Percentiles rank a stretch among this genome's conserved stretches.
Conservation (phyloP, 2,329 filamentous ascomycete genomes). For the Phyllosticta citribraziliensis region DNA sequence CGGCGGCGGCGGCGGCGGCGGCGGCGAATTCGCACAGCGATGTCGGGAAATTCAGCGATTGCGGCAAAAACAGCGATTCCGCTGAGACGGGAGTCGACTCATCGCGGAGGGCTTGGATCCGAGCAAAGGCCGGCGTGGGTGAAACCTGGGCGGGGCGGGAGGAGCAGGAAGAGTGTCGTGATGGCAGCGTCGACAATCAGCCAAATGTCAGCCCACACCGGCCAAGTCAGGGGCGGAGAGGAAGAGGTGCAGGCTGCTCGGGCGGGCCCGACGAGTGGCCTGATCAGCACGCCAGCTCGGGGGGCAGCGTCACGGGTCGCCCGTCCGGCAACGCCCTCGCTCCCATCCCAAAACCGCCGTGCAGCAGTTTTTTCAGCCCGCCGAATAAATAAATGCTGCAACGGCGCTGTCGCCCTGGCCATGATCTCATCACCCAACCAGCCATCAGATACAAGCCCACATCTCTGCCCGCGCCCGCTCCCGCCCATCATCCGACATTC, state of each 20-base stretch:
- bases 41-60: not conserved
- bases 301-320: not conserved
- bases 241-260: not conserved
- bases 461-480: not conserved
- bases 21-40: not conserved
- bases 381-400: slow-evolving; percentile 7
- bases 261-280: slow-evolving; percentile 2
- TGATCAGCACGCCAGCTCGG: slow-evolving; percentile 9
- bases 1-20: not conserved
- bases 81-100: not conserved
- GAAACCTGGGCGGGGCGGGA: not conserved
- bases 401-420: slow-evolving; percentile 4
- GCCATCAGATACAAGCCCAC: not conserved
- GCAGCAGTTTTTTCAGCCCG: not conserved
- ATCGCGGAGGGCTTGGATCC: not conserved
- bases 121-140: not conserved
- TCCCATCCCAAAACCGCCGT: not conserved
- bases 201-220: not conserved
- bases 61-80: not conserved
- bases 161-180: not conserved
- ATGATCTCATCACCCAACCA: slow-evolving; percentile 8
- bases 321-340: not conserved
- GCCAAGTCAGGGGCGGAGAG: not conserved
- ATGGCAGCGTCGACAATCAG: not conserved
- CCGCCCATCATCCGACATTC: slow-evolving; percentile 1